These are phyloP conservation scores for Gnomoniopsis sp. DNA, from an alignment of 2,329 filamentous ascomycete species.

Conservation along the genomic window DNA sequence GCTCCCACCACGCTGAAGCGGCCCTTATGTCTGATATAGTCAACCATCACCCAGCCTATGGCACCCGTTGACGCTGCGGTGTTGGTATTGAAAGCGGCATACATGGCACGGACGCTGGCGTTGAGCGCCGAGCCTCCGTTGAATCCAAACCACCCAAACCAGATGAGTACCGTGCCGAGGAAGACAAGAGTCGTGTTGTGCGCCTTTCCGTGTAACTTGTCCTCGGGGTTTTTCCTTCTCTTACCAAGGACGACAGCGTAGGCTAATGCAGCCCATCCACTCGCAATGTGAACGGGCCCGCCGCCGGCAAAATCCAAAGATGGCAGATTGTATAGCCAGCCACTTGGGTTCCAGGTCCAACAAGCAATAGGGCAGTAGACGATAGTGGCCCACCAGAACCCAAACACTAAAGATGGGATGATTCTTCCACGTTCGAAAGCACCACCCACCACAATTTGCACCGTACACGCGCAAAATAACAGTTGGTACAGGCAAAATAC, in stretches of 20 bases:
- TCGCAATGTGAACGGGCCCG: constrained; percentile 62
- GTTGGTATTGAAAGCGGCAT: constrained; percentile 57
- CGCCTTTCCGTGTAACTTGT: constrained; percentile 49
- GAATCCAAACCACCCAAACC: constrained; percentile 59
- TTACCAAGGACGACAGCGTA: constrained; percentile 63
- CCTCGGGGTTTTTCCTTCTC: constrained; percentile 44
- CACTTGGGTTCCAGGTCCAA: constrained; percentile 66
- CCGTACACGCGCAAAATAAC: constrained; percentile 58
- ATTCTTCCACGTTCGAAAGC: constrained; percentile 59
- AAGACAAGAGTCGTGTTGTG: constrained; percentile 64
- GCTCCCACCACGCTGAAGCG: constrained; percentile 51
- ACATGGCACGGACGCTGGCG: constrained; percentile 47
- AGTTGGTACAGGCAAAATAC: constrained; percentile 65
- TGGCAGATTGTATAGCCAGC: constrained; percentile 61
- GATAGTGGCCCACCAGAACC: constrained; percentile 61
- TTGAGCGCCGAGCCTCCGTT: constrained; percentile 51
- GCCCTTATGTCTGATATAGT: constrained; percentile 42
- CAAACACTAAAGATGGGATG: constrained; percentile 39
- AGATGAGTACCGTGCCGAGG: constrained; percentile 62
- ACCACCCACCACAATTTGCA: constrained; percentile 63
- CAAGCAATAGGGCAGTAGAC: constrained; percentile 63
- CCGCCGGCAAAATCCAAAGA: constrained; percentile 59
- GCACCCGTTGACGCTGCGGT: constrained; percentile 52
- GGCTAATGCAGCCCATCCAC: constrained; percentile 60
- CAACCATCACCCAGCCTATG: constrained; percentile 50